Evolutionary conservation across 441 rosid species (phyloP), one percentile per base, ranked within the genome.

Genomic region (Mallotus japonicus): DNA sequence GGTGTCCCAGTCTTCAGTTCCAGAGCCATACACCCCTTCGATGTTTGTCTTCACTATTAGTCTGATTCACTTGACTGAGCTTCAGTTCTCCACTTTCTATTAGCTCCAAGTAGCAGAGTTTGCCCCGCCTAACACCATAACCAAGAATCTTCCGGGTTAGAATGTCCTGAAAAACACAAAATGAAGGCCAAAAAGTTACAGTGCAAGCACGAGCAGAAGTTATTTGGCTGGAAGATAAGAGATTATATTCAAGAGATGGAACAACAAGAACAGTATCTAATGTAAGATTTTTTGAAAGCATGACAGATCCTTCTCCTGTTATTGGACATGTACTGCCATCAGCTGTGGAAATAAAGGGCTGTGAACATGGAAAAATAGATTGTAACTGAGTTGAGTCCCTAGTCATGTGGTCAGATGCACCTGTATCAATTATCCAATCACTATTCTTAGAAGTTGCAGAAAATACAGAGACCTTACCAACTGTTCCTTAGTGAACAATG

Each of bases 261-360:
- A 70, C 66, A 70, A 54, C 56, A 75, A 22, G 50, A 56, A 34
- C 22, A 11, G 5, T 8, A 63, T 69, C 16, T 69, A 75, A 69
- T 37, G 11, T 61, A 19, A 69, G 69, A 14, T 40, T 15, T 12
- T 53, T 69, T 34, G 56, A 67, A 8, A 75, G 60, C 2, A 11
- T 17, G 8, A 61, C 1, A 37, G 12, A 61, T 11, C 62, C 68
- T 50, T 50, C 15, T 15, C 54, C 14, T 1, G 2, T 15, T 10
- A 50, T 50, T 10, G n/a, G 12, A 40, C n/a, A 67, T 2, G 28
- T 19, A 61, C 22, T 60, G 2, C 73, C 77, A 65, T 37, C 66
- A 44, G 50, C 10, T 5, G 14, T 59, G 19, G n/a, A 40, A 12
- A 47, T 24, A 14, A 22, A 0, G 20, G 5, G 28, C 12, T 8